phyloP scores from a whole-genome alignment of 2,329 filamentous ascomycete species.

The Epichloe brachyelytri region DNA sequence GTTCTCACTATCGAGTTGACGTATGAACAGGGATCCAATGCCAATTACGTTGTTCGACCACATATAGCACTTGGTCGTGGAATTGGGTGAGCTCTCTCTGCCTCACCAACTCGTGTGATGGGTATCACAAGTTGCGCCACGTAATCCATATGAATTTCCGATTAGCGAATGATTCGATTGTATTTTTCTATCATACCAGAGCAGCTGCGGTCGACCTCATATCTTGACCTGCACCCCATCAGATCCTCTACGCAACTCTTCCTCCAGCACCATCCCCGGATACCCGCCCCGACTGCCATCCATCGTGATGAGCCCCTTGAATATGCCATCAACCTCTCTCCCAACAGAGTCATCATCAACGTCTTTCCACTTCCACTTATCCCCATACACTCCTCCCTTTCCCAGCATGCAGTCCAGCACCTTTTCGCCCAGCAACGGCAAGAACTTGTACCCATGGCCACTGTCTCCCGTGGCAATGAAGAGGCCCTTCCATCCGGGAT shows the following conservation, averaged over 20 bases:
- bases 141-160: too few species aligned
- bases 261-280: slow-evolving; percentile 31
- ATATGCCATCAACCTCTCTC: slow-evolving; percentile 22
- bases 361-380: slow-evolving; percentile 52
- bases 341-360: slow-evolving; percentile 27
- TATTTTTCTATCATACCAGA: too few species aligned
- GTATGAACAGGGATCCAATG: too few species aligned
- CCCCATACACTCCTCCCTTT: slow-evolving; percentile 35
- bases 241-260: slow-evolving; percentile 22
- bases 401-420: slow-evolving; percentile 42
- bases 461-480: slow-evolving; percentile 52
- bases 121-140: too few species aligned
- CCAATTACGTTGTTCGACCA: too few species aligned
- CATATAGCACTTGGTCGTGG: too few species aligned
- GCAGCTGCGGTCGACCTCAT: background rate
- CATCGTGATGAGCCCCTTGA: slow-evolving; percentile 31
- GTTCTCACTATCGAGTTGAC: too few species aligned
- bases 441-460: slow-evolving; percentile 56
- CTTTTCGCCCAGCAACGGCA: slow-evolving; percentile 52
- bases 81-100: too few species aligned
- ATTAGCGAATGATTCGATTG: too few species aligned
- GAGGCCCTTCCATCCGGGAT: slow-evolving; percentile 45
- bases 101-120: too few species aligned
- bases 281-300: slow-evolving; percentile 40
- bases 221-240: background rate